Evolutionary conservation across 106 monocot genomes (phyloP), one percentile per base, ranked within the genome.

Genomic region (Dactylorhiza incarnata): DNA sequence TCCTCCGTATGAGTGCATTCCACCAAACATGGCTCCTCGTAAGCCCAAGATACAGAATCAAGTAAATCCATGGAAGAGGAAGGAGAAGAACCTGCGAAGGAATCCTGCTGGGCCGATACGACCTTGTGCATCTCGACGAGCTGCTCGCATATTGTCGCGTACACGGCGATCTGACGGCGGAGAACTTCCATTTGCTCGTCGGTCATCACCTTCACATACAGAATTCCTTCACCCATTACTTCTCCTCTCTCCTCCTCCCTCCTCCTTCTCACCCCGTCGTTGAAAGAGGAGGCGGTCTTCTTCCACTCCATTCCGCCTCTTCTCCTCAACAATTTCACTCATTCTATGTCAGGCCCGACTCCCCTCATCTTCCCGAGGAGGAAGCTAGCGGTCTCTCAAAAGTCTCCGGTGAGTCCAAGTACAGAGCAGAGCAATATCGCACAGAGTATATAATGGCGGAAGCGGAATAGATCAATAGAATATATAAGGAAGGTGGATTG

Each of bases 141-240:
- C 78, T 85, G 84, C 74, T 89, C 89, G 58, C 92, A 87, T 25
- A 92, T 87, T 73, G 83, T 80, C 43, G 85, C 87, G 81, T 92
- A 92, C 11, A 71, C 81, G 45, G 92, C 70, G 87, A 92, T 92
- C 74, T 89, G 92, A 45, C 79, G 81, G 61, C 89, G 80, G 6
- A 92, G 85, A 19, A 83, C 83, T 78, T 89, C 92, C 78, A 89
- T 77, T 80, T 89, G 89, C 77, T 72, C 72, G 25, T 92, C 89
- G 10, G 92, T 92, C 89, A 92, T 92, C 75, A 92, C 84, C 79
- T 81, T 82, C 72, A 86, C 79, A 73, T 73, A 82, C 44, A 83
- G 55, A 19, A 69, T 63, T 23, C 81, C 81, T 2, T 79, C 81
- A 9, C 45, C 84, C 73, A 25, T 49, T 48, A 19, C 72, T 68